A percentile compares a stretch with the other conserved stretches of the same genome.
These are phyloP conservation scores for Clausena lansium DNA, from an alignment of 345 rosid species.

Conservation along the genomic window DNA sequence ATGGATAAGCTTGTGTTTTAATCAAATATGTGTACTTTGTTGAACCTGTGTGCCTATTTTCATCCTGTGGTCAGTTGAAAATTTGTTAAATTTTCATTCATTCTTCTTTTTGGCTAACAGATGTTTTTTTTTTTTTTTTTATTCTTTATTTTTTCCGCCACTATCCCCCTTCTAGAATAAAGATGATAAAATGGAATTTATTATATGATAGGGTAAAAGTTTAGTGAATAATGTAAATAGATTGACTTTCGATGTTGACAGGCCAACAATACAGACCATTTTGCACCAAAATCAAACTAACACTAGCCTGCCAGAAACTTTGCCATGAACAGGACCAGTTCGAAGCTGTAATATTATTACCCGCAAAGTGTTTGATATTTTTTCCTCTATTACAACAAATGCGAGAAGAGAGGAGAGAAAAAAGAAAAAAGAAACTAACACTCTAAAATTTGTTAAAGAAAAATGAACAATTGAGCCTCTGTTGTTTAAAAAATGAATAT, in stretches of 20 bases:
- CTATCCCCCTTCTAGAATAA: neutral
- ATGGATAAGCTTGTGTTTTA: slow-evolving; percentile 6
- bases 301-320: neutral
- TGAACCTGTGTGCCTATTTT: neutral
- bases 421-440: too few relatives aligned
- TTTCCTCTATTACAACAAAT: too few relatives aligned
- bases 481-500: too few relatives aligned
- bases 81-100: neutral
- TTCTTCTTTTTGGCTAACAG: neutral
- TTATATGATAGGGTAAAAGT: neutral
- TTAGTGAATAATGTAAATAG: neutral
- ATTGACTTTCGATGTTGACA: slow-evolving; percentile 28
- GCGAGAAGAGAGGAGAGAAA: too few relatives aligned
- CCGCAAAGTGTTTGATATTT: neutral
- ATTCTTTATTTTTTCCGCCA: too few relatives aligned
- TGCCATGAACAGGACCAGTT: neutral
- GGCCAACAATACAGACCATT: neutral
- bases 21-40: neutral
- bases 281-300: neutral
- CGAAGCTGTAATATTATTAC: neutral
- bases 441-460: too few relatives aligned
- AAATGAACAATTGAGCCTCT: too few relatives aligned
- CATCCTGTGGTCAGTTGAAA: slow-evolving; percentile 10
- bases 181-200: neutral
- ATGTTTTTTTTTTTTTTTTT: too few relatives aligned